Evolutionary conservation across 192 early-diverging fungal species (phyloP).

Genomic region (Diversispora epigaea): DNA sequence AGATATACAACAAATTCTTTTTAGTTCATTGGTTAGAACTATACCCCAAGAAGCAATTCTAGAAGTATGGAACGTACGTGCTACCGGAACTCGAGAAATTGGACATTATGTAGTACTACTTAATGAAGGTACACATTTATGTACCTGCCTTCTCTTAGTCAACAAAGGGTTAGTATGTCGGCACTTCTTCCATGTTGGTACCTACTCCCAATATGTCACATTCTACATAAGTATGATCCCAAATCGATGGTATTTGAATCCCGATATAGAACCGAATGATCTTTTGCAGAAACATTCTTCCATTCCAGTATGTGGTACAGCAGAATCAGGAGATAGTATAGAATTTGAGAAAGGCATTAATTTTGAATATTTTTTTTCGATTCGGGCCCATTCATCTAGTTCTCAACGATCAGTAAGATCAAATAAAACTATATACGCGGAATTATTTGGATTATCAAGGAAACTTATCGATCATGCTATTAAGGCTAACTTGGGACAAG

Average conservation of each 20-base stretch:
- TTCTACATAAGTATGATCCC: not conserved
- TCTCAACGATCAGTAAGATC: not conserved
- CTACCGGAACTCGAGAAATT: not conserved
- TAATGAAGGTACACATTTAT: conserved; percentile 3
- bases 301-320: not conserved
- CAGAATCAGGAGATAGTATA: not conserved
- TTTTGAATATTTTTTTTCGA: not conserved
- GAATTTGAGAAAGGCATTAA: not conserved
- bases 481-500: not conserved
- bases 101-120: not conserved
- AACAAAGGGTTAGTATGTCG: not conserved
- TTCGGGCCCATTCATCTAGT: not conserved
- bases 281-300: not conserved
- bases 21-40: too few relatives aligned
- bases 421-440: not conserved
- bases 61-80: too few relatives aligned
- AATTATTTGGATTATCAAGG: not conserved
- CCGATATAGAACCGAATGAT: not conserved
- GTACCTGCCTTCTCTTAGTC: not conserved
- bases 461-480: not conserved
- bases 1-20: too few relatives aligned
- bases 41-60: too few relatives aligned
- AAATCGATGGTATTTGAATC: not conserved
- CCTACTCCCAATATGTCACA: not conserved
- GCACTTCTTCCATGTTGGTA: not conserved